These are phyloP conservation scores for Aegilops bicornis DNA, from an alignment of 176 grass and related monocot genomes.

Conservation along the genomic window DNA sequence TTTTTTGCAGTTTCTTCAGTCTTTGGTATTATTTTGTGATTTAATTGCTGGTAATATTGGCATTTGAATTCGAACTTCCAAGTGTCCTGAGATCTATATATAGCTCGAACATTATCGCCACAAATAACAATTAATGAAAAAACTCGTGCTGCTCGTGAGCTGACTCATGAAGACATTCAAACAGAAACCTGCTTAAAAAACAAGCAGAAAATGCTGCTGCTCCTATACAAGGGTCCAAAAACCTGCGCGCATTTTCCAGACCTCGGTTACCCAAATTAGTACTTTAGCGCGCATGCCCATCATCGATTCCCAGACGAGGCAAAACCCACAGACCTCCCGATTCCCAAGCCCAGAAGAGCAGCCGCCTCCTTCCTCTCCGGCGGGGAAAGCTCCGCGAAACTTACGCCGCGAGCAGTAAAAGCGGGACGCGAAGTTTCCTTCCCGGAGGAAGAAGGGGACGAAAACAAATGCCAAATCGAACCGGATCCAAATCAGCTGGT, in stretches of 20 bases:
- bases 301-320: neutral
- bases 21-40: neutral
- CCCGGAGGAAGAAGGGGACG: neutral
- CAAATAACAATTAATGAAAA: neutral
- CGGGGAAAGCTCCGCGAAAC: neutral
- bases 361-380: neutral
- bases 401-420: neutral
- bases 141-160: neutral
- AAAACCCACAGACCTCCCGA: neutral
- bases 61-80: neutral
- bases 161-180: neutral
- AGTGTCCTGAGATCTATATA: slow-evolving; percentile 13
- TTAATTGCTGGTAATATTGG: neutral
- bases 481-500: neutral
- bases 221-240: neutral
- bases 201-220: neutral
- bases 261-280: neutral
- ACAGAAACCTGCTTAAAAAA: neutral
- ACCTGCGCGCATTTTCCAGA: neutral
- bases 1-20: neutral
- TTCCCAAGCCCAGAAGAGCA: neutral
- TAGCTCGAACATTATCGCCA: neutral
- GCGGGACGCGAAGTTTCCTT: neutral
- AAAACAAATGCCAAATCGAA: neutral
- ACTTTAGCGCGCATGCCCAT: neutral